These are phyloP conservation scores for Aegilops tauschii DNA, from an alignment of 176 grass and related monocot species.

Conservation along the genomic window DNA sequence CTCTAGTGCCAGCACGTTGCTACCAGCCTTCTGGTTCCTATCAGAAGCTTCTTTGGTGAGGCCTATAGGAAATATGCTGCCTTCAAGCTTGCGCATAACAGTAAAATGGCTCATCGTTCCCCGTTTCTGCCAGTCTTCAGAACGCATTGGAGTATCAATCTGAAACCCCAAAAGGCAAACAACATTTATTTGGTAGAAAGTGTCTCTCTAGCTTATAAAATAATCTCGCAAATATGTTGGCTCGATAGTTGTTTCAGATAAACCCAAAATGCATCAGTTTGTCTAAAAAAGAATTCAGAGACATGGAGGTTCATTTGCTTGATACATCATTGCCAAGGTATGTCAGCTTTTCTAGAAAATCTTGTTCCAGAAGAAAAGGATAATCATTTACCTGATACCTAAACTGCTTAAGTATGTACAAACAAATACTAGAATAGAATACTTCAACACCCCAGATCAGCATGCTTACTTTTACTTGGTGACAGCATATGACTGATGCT, in stretches of 20 bases:
- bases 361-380: constrained; percentile 5
- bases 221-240: background rate
- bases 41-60: constrained; percentile 75
- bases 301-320: constrained; percentile 11
- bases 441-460: constrained; percentile 8
- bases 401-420: background rate
- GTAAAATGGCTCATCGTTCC: constrained; percentile 80
- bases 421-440: constrained; percentile 19
- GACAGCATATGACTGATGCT: constrained; percentile 93
- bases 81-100: constrained; percentile 90
- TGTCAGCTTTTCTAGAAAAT: background rate
- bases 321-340: constrained; percentile 2
- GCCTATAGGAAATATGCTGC: constrained; percentile 85
- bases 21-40: constrained; percentile 73
- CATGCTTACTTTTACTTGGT: constrained; percentile 73
- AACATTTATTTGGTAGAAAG: constrained; percentile 21
- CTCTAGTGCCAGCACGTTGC: constrained; percentile 68
- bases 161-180: constrained; percentile 21
- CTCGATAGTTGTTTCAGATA: background rate
- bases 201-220: constrained; percentile 8
- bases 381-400: background rate
- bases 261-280: background rate
- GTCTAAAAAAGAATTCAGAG: background rate
- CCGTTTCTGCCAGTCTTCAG: constrained; percentile 77
- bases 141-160: constrained; percentile 82